Base-by-base conservation (phyloP, 306 rosid genomes). In the Inga oerstediana region DNA sequence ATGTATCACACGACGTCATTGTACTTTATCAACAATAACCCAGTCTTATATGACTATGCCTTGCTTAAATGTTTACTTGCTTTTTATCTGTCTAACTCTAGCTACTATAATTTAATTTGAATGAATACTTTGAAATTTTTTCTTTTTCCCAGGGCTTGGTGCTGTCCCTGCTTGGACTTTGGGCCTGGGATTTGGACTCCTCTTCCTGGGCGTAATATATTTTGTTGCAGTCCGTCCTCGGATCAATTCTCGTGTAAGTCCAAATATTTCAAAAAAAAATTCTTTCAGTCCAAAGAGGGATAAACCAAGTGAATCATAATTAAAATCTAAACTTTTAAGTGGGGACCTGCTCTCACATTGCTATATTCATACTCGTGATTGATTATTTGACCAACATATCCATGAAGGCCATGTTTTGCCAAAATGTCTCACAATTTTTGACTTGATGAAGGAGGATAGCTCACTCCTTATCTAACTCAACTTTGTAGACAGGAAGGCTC, bases 401-500 rank as follows among this genome's bases (percentile, higher is more conserved):
- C 41, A 5, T 22, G 3, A 10, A 41, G 34, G 27, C 17, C 75
- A 70, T 19, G 74, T 19, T 43, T 32, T 1, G 1, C 51, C 14
- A 10, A 20, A 39, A 39, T 10, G 44, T 19, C 51, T 70, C 27
- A 30, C 73, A 37, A 37, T 20, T 62, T 84, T 58, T 64, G 17
- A 62, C 17, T 11, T n/a, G 54, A 35, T 74, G 15, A 6, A 35
- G 69, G 59, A 16, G 8, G 45, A 73, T 80, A 79, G 52, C 88
- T 77, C 34, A 74, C 71, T 61, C 80, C 61, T 56, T 81, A 8
- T 85, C 77, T 79, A 78, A 84, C 87, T 84, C 82, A 72, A 73
- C 62, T 84, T 75, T 83, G 81, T 90, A 92, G 96, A 92, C 93
- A 92, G 96, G 81, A 79, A 89, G 86, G 83, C 78, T 69, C 74